Evolutionary conservation across 2,329 filamentous ascomycete genomes (phyloP), one percentile per base, ranked within the genome.

Genomic region (Stemphylium beticola): DNA sequence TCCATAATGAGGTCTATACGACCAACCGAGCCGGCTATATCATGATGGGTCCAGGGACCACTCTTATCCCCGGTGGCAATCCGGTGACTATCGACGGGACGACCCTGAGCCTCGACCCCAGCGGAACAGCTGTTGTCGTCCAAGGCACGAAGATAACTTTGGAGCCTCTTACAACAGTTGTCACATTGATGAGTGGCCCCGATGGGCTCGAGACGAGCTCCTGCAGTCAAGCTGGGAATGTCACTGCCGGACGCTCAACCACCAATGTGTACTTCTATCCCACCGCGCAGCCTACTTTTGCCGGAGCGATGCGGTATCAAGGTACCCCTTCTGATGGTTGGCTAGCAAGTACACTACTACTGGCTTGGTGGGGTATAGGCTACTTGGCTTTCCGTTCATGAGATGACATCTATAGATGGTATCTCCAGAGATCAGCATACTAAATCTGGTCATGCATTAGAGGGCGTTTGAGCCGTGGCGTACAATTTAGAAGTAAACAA

Each of bases 1-100:
- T 79, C 34, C 68, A 72, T 18, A 64, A 68, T 11, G 50, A 69
- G 4, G 65, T 70, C 1, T 78, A 76, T 55, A 79, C 76, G 0
- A 74, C 76, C 4, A 78, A 80, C 55, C 73, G 76, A 11, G 76
- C 76, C 4, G 78, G 77, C 5, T 76, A 78, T 45, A 80, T 77
- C 66, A 68, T 69, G 22, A 64, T 81, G 12, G 71, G 61, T 5
- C 68, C 69, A 0, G 77, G 74, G n/a, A 62, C 67, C 14, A 74
- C 71, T 4, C 62, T 76, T 14, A 67, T 70, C 4, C 68, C 73
- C 10, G 74, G 79, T 14, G 78, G 77, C 1, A 58, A 63, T 20
- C 60, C 68, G 10, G 70, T 76, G 11, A 73, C 66, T 1, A 56
- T 74, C 2, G 58, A 65, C n/a, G 74, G 74, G 4, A 71, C 64